Evolutionary conservation across 1,284 basidiomycete species (phyloP).

Genomic region (Earliella scabrosa): DNA sequence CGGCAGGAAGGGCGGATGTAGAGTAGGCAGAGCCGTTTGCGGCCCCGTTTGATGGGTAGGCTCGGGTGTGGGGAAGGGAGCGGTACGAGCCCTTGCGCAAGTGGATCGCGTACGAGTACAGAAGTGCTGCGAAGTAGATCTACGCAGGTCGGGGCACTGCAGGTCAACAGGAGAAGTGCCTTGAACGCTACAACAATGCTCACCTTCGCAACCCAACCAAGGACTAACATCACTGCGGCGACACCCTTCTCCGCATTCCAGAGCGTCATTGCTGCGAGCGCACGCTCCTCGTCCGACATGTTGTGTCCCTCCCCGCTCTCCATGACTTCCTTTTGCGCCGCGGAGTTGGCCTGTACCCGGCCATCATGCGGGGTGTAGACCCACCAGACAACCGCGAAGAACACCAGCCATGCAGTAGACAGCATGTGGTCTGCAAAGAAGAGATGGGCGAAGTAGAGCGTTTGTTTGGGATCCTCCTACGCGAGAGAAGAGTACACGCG

Average conservation of each 20-base stretch:
- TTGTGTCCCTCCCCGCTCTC: conserved; percentile 52
- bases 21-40: conserved; percentile 20
- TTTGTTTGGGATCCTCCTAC: conserved; percentile 86
- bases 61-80: conserved; percentile 70
- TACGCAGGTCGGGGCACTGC: conserved; percentile 35
- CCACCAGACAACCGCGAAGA: conserved; percentile 93
- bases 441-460: conserved; percentile 90
- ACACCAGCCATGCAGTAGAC: conserved; percentile 90
- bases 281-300: conserved; percentile 68
- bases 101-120: conserved; percentile 95
- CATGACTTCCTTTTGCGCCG: conserved; percentile 86
- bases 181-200: conserved; percentile 26
- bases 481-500: conserved; percentile 4
- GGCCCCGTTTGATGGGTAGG: conserved; percentile 27
- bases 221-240: conserved; percentile 76
- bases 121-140: conserved; percentile 90
- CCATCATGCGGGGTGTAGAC: conserved; percentile 91
- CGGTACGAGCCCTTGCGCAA: conserved; percentile 92
- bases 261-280: conserved; percentile 73
- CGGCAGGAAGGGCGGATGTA: conserved; percentile 43
- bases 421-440: conserved; percentile 94
- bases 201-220: conserved; percentile 93
- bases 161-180: not conserved
- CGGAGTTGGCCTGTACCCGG: conserved; percentile 75
- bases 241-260: conserved; percentile 92